phyloP scores from a whole-genome alignment of 169 alveolate genomes.

The Babesia sp. region DNA sequence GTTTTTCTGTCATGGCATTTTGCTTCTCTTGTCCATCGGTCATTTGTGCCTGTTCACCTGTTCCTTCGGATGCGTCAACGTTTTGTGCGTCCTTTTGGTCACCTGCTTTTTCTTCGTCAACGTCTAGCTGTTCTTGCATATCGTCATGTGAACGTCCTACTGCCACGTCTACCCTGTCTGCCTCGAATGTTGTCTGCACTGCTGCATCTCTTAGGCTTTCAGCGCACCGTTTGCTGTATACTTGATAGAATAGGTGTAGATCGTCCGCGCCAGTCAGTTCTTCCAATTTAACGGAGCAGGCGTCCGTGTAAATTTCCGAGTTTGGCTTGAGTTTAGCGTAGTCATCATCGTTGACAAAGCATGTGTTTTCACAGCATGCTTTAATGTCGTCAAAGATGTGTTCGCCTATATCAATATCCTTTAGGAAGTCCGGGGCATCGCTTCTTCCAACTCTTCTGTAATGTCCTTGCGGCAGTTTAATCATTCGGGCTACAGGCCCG shows the following conservation, averaged over 20 bases:
- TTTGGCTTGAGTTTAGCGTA: conserved; percentile 22
- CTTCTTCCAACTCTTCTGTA: conserved; percentile 9
- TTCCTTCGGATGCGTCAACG: background rate
- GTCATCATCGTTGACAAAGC: conserved; percentile 21
- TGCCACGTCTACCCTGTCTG: background rate
- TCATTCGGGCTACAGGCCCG: conserved; percentile 34
- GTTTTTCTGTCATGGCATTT: background rate
- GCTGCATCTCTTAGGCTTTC: background rate
- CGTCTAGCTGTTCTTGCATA: background rate
- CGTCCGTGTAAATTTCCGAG: conserved; percentile 27
- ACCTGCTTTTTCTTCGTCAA: background rate
- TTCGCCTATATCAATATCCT: conserved; percentile 10
- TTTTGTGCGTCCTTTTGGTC: background rate
- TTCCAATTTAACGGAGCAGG: background rate
- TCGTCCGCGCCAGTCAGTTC: conserved; percentile 17
- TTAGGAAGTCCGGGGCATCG: conserved; percentile 33
- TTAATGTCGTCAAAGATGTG: conserved; percentile 14
- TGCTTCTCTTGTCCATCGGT: background rate
- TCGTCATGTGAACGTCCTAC: background rate
- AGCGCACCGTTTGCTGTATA: background rate
- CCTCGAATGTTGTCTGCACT: conserved; percentile 7
- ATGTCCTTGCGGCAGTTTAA: conserved; percentile 39
- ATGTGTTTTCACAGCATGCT: conserved; percentile 14
- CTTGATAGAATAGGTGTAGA: conserved; percentile 14
- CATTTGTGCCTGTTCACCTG: background rate